Percentiles rank a stretch among this genome's conserved stretches.
phyloP scores from a whole-genome alignment of 768 basidiomycete species.

The Termitomyces sp. region DNA sequence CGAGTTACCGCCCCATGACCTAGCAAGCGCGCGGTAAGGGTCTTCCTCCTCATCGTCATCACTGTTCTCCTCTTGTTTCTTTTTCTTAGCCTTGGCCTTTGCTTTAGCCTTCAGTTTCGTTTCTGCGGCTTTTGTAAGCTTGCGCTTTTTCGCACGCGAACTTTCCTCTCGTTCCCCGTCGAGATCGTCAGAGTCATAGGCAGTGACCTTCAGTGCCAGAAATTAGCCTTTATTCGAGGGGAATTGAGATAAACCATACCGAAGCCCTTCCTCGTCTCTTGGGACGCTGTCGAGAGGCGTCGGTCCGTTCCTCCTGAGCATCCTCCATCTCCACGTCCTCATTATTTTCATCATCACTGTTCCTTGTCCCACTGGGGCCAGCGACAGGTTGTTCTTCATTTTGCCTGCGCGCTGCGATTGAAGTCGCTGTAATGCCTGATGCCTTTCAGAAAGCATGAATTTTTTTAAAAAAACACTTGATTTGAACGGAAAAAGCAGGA shows the following conservation, averaged over 20 bases:
- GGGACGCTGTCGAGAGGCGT: slow-evolving; percentile 13
- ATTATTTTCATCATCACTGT: slow-evolving; percentile 6
- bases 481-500: slow-evolving; percentile 12
- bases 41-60: slow-evolving; percentile 62
- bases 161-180: slow-evolving; percentile 49
- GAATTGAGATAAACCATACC: neutral
- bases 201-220: slow-evolving; percentile 27
- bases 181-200: slow-evolving; percentile 72
- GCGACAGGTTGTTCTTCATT: slow-evolving; percentile 32
- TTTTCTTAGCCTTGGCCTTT: slow-evolving; percentile 38
- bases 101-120: slow-evolving; percentile 37
- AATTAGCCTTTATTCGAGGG: neutral
- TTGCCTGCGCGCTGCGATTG: slow-evolving; percentile 36
- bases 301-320: slow-evolving; percentile 4
- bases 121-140: slow-evolving; percentile 43
- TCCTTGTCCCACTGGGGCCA: slow-evolving; percentile 35
- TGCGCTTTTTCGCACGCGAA: slow-evolving; percentile 53
- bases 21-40: slow-evolving; percentile 64
- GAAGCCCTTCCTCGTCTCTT: slow-evolving; percentile 3
- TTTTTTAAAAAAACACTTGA: too few relatives aligned
- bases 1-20: slow-evolving; percentile 33
- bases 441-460: slow-evolving; percentile 24
- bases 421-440: slow-evolving; percentile 45
- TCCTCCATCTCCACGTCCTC: slow-evolving; percentile 12
- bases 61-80: slow-evolving; percentile 32